These are phyloP conservation scores for Schwanniomyces yamadae DNA, from an alignment of 805 yeast species.

Conservation along the genomic window DNA sequence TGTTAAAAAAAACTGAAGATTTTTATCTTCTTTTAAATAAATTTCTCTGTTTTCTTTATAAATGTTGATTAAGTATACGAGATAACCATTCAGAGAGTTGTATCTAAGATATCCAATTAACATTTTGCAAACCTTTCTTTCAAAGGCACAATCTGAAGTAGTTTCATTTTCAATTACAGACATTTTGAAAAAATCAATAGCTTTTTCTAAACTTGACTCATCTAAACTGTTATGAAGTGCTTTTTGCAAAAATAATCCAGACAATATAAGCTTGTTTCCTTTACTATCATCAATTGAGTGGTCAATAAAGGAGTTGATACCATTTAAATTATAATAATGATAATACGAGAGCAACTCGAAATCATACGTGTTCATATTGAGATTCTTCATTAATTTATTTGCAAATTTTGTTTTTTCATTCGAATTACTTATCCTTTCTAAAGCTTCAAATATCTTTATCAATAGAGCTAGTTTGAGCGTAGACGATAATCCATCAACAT, in stretches of 20 bases:
- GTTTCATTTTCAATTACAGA: conserved; percentile 11
- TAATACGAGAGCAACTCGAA: conserved; percentile 13
- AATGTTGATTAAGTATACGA: conserved; percentile 17
- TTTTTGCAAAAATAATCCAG: conserved; percentile 24
- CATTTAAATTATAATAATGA: conserved; percentile 21
- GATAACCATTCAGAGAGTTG: conserved; percentile 25
- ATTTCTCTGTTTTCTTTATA: conserved; percentile 6
- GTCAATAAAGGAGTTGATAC: conserved; percentile 10
- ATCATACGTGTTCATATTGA: conserved; percentile 12
- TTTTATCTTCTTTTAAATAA: background rate
- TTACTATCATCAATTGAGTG: conserved; percentile 7
- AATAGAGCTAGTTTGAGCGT: conserved; percentile 16
- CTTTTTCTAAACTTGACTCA: conserved; percentile 17
- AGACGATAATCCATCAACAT: conserved; percentile 7
- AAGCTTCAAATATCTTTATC: conserved; percentile 15
- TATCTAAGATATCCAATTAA: conserved; percentile 22
- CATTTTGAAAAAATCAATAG: conserved; percentile 12
- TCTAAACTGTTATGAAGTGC: conserved; percentile 21
- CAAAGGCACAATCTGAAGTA: conserved; percentile 15
- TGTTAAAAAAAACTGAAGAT: conserved; percentile 5
- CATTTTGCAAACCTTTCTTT: conserved; percentile 25
- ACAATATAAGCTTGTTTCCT: conserved; percentile 11
- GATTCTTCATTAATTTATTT: conserved; percentile 16
- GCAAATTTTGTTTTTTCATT: conserved; percentile 14
- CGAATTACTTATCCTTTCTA: conserved; percentile 18